Percentiles rank a stretch among this genome's conserved stretches.
phyloP scores from a whole-genome alignment of 1,284 basidiomycete genomes.

The Stygiomarasmius scandens region DNA sequence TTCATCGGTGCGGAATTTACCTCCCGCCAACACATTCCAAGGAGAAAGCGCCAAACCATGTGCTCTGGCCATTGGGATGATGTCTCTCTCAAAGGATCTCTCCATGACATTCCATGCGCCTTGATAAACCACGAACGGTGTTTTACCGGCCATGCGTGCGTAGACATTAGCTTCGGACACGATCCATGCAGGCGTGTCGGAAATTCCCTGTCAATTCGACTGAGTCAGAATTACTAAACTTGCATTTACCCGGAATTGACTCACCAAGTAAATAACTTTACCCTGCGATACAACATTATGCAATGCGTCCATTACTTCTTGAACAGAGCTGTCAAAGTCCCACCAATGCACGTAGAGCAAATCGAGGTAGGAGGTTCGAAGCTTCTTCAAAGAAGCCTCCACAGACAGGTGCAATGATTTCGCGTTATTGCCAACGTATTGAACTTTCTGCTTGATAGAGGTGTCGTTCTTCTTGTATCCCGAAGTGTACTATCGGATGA shows the following conservation, averaged over 20 bases:
- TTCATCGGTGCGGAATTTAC: slow-evolving; percentile 39
- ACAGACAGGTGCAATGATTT: slow-evolving; percentile 50
- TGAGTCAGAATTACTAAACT: too few relatives aligned
- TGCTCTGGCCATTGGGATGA: slow-evolving; percentile 55
- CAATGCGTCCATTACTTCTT: slow-evolving; percentile 57
- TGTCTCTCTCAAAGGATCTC: slow-evolving; percentile 54
- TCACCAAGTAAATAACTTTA: slow-evolving; percentile 54
- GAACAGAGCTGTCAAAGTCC: slow-evolving; percentile 54
- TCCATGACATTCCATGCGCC: slow-evolving; percentile 50
- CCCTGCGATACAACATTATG: slow-evolving; percentile 46
- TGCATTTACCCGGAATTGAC: too few relatives aligned
- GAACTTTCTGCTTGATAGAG: slow-evolving; percentile 35
- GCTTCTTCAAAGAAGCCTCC: slow-evolving; percentile 53
- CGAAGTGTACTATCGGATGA: slow-evolving; percentile 18
- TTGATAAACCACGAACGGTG: slow-evolving; percentile 56
- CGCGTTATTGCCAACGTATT: slow-evolving; percentile 50
- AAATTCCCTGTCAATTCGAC: slow-evolving; percentile 18
- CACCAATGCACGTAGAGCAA: slow-evolving; percentile 60
- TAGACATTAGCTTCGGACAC: slow-evolving; percentile 54
- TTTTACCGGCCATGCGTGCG: slow-evolving; percentile 44
- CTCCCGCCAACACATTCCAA: slow-evolving; percentile 42
- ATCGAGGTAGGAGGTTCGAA: slow-evolving; percentile 59
- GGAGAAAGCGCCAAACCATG: slow-evolving; percentile 41
- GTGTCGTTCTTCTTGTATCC: slow-evolving; percentile 28
- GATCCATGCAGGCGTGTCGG: slow-evolving; percentile 53